Evolutionary conservation across 305 asterid species (phyloP), one percentile per base, ranked within the genome.

Genomic region (Stenogyne calaminthoides): DNA sequence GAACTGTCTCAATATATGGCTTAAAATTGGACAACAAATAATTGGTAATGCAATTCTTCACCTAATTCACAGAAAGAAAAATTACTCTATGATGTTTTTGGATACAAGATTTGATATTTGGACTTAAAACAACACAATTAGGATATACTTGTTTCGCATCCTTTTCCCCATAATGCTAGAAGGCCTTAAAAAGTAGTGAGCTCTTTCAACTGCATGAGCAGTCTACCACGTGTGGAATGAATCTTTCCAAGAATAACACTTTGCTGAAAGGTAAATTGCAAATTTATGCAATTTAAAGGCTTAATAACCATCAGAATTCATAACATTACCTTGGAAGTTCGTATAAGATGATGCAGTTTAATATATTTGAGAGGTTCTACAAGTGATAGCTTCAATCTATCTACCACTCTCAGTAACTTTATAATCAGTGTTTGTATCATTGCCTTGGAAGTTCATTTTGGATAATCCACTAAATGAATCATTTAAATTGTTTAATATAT

Each of bases 1-100:
- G 20, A 76, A 72, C 57, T 60, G 64, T 66, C 71, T 67, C 29
- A 37, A 42, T 59, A 52, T 67, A 75, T 51, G 39, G 64, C 44
- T 70, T 32, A 5, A 34, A 70, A 46, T 11, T 10, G 56, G 15
- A 37, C 19, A 11, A 72, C 29, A 11, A 69, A 71, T 59, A 40
- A 62, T 64, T 36, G 36, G 71, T 22, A 40, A 68, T 54, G 64
- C 63, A 71, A 25, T 2, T 46, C 19, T 49, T 58, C 67, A 40
- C 51, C 67, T 56, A 75, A 67, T 40, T 22, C 20, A 19, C 54
- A 20, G 54, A 72, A 76, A 7, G 70, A 51, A 56, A 64, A 22
- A 12, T 3, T 42, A 69, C 18, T 40, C 46, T 68, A 44, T 36
- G 74, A 66, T 32, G 10, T 5, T 46, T 57, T 56, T 36, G 34